Percentiles rank a stretch among this genome's conserved stretches.
Evolutionary conservation across 2,329 filamentous ascomycete genomes (phyloP).

Genomic region (Aspergillus sp.): DNA sequence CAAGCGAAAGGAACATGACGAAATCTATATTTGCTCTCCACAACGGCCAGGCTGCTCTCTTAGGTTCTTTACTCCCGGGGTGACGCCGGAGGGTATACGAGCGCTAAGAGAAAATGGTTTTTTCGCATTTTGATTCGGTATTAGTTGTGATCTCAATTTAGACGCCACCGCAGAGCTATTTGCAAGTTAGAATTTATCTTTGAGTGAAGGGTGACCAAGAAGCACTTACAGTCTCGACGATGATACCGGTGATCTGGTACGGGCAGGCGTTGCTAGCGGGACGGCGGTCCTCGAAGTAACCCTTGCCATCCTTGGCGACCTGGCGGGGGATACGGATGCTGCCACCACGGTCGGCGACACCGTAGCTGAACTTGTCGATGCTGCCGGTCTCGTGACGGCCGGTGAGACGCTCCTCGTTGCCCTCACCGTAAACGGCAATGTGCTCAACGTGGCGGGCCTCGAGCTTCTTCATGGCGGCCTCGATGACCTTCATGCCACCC

Average conservation of each 20-base stretch:
- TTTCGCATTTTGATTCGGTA: constrained; percentile 19
- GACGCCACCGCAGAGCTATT: constrained; percentile 40
- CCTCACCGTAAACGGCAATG: constrained; percentile 93
- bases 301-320: constrained; percentile 81
- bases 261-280: constrained; percentile 85
- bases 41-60: constrained; percentile 35
- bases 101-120: constrained; percentile 34
- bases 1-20: constrained; percentile 20
- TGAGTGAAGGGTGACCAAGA: not conserved
- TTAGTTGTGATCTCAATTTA: constrained; percentile 24
- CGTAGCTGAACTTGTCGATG: constrained; percentile 91
- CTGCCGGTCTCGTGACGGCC: constrained; percentile 90
- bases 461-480: constrained; percentile 80
- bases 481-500: constrained; percentile 94
- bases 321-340: constrained; percentile 90
- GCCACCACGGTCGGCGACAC: constrained; percentile 92
- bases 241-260: constrained; percentile 79
- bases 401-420: constrained; percentile 91
- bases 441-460: constrained; percentile 76
- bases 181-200: constrained; percentile 8
- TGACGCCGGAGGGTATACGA: constrained; percentile 42
- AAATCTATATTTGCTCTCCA: constrained; percentile 31
- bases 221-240: constrained; percentile 65
- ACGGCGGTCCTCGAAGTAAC: constrained; percentile 87
- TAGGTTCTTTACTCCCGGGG: constrained; percentile 32